These are phyloP conservation scores for Kazachstania sp. DNA, from an alignment of 1,139 yeast genomes.

Conservation along the genomic window DNA sequence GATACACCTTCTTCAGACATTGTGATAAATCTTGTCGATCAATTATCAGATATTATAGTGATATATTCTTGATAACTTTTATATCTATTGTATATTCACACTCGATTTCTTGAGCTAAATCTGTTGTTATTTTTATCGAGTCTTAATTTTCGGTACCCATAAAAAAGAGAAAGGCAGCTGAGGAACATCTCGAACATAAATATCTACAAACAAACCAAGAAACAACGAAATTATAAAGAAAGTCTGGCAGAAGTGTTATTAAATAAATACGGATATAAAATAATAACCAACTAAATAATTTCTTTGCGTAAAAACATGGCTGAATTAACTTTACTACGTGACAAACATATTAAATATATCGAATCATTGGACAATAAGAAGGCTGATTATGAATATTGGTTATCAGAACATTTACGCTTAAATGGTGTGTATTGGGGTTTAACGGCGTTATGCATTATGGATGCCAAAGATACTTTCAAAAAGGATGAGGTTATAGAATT, in stretches of 20 bases:
- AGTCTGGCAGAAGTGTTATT: too few species aligned
- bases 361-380: conserved; percentile 41
- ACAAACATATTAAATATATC: conserved; percentile 48
- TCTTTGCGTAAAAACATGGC: not conserved
- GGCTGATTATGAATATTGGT: conserved; percentile 71
- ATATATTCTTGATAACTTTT: too few species aligned
- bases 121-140: too few species aligned
- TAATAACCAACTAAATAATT: too few species aligned
- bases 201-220: too few species aligned
- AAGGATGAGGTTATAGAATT: conserved; percentile 54
- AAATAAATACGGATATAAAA: too few species aligned
- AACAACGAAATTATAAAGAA: too few species aligned
- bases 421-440: conserved; percentile 96
- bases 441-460: conserved; percentile 60
- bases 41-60: not conserved
- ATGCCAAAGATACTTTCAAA: conserved; percentile 49
- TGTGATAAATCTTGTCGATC: not conserved
- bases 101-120: too few species aligned
- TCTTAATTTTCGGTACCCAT: too few species aligned
- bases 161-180: too few species aligned
- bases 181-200: too few species aligned
- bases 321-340: conserved; percentile 19
- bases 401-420: conserved; percentile 80
- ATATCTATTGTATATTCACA: too few species aligned
- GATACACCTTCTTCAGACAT: not conserved